Evolutionary conservation across 257 asterid species (phyloP).

Genomic region (Solanum sejunctum): DNA sequence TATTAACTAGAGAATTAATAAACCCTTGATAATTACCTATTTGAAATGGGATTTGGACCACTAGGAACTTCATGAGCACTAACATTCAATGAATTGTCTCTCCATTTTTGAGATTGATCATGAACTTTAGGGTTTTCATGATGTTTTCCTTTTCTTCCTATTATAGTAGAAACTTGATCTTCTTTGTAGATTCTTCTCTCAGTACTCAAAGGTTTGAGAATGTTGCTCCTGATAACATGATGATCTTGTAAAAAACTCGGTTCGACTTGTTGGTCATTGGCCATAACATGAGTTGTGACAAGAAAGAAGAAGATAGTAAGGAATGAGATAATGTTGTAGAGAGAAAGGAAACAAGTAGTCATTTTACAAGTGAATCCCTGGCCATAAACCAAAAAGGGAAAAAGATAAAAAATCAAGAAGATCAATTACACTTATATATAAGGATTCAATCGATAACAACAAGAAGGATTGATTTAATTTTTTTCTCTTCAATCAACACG

Average conservation of each 20-base stretch:
- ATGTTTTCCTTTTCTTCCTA: conserved; percentile 7
- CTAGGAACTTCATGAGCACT: conserved; percentile 68
- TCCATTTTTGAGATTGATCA: conserved; percentile 1
- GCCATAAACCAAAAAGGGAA: conserved; percentile 2
- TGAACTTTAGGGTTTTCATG: not conserved
- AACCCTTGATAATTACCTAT: conserved; percentile 18
- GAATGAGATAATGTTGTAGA: not conserved
- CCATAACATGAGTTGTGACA: not conserved
- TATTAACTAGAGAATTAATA: not conserved
- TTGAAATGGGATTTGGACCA: conserved; percentile 67
- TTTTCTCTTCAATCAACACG: not conserved
- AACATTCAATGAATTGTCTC: conserved; percentile 17
- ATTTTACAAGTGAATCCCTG: not conserved
- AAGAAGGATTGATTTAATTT: not conserved
- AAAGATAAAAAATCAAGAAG: not conserved
- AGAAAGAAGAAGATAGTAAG: conserved; percentile 6
- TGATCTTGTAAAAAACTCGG: not conserved
- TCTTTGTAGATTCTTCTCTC: not conserved
- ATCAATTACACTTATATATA: not conserved
- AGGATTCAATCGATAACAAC: not conserved
- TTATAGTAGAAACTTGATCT: not conserved
- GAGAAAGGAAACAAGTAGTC: conserved; percentile 1
- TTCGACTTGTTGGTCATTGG: not conserved
- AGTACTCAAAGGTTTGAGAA: not conserved
- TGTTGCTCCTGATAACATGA: not conserved